A percentile compares a stretch with the other conserved stretches of the same genome.
Conservation (phyloP, 1,284 basidiomycete genomes). For the Xerocomus nothofagi region DNA sequence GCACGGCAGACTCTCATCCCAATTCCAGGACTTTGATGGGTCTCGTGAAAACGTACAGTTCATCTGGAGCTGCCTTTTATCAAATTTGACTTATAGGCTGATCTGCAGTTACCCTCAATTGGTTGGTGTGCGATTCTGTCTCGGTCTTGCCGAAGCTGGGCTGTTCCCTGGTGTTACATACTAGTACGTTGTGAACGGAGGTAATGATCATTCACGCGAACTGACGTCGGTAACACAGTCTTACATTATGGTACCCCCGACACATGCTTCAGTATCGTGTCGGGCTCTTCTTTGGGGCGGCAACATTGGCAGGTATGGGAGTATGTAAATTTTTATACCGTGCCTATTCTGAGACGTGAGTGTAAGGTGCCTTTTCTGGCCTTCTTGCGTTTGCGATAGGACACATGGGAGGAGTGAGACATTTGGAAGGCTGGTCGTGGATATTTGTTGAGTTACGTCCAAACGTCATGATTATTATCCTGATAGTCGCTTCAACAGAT, state of each 20-base stretch:
- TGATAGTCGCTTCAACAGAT: slow-evolving; percentile 31
- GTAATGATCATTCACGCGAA: slow-evolving; percentile 9
- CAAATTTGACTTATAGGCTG: background rate
- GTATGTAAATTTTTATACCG: background rate
- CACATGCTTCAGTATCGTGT: slow-evolving; percentile 39
- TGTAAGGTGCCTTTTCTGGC: slow-evolving; percentile 36
- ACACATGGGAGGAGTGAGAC: slow-evolving; percentile 28
- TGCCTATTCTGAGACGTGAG: slow-evolving; percentile 21
- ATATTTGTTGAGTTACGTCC: slow-evolving; percentile 35
- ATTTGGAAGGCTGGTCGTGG: slow-evolving; percentile 38
- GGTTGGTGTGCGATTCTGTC: slow-evolving; percentile 55
- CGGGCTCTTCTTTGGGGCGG: slow-evolving; percentile 40
- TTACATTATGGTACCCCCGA: slow-evolving; percentile 39
- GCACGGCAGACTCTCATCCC: background rate
- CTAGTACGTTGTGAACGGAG: slow-evolving; percentile 47
- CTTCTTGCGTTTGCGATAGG: slow-evolving; percentile 30
- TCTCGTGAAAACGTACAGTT: slow-evolving; percentile 57
- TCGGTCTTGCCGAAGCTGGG: slow-evolving; percentile 70
- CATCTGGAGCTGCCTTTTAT: background rate
- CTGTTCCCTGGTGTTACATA: slow-evolving; percentile 69
- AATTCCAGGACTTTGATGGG: slow-evolving; percentile 62
- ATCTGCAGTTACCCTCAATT: slow-evolving; percentile 55
- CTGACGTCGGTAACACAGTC: slow-evolving; percentile 14
- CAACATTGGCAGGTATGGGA: slow-evolving; percentile 27
- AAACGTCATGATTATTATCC: background rate